Base-by-base conservation (phyloP, 441 rosid species). In the Euphorbia schlechtendalii region DNA sequence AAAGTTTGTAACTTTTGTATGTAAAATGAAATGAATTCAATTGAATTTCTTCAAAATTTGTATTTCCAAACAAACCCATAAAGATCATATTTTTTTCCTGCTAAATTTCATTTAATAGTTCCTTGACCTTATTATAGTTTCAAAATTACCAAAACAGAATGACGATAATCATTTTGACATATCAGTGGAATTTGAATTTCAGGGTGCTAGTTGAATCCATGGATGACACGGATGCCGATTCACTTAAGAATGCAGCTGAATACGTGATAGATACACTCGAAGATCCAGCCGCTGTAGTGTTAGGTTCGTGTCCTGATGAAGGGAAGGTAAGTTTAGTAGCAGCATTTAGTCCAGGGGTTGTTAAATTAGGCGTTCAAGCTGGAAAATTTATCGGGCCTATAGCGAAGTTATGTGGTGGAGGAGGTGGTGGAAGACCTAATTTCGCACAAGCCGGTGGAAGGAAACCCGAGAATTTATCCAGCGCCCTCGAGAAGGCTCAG, bases 381-480 rank as follows among this genome's bases (percentile, higher is more conserved):
- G 96, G 96, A 63, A 89, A 86, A 73, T 86, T 89, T 73, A 85
- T 88, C 38, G 96, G 94, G 11, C 76, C 98, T 17, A 76, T 92
- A 64, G 96, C 98, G 40, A 89, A 85, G 72, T 17, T 85, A 63
- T 89, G 98, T 10, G 94, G 94, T 0, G 98, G 96, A 69, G 98
- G 98, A 51, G 98, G 98, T 0, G 98, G 96, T 18, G 98, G 98
- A 58, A 81, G 86, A 70, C 89, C 96, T 15, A 89, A 85, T 75
- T 92, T 92, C 21, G 92, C 98, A 67, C 96, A 92, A 81, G 96
- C 98, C 14, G 96, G 96, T 1, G 96, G 96, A 7, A 84, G 88
- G 77, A 86, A 83, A 56, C 94, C 96, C 0, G 94, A 86, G 75
- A 81, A 88, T 67, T 83, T 89, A 67, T 30, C 79, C 17, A 74